Evolutionary conservation across 2,329 filamentous ascomycete species (phyloP), one percentile per base, ranked within the genome.

Genomic region (Seiridium cupressi): DNA sequence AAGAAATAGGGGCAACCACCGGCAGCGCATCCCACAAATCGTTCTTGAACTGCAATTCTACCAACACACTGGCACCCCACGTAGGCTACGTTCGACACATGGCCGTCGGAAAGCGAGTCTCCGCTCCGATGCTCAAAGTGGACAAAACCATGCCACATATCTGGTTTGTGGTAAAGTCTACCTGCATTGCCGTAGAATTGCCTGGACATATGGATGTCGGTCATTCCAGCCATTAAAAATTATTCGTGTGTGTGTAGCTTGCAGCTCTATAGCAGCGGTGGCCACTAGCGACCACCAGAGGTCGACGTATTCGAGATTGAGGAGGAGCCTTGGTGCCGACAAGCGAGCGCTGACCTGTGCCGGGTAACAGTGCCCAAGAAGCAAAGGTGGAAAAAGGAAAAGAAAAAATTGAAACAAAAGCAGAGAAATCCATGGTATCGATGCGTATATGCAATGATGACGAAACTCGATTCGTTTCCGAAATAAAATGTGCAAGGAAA

Each of bases 361-460:
- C 34, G 34, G 11, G 36, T 18, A 42, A 40, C 26, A 40, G 38
- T 51, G 44, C 13, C 7, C 8, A 38, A 42, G 26, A 51, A 51
- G 55, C 10, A 6, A 13, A 54, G 11, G 9, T 7, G 26, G 51
- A 47, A 31, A 34, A 54, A 53, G n/a, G 49, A 42, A 42, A 42
- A 42, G 38, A 42, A 42, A 42, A 42, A 42, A 13, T 8, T 7
- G 38, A 42, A 42, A 42, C 7, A 42, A 42, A 38, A 55, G n/a
- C 46, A 18, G 38, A 26, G 18, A 26, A 26, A 26, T 26, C 36
- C 51, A 42, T 60, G 59, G 59, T 60, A 60, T 60, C 59, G 57
- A 57, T 11, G 10, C 53, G 55, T 57, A 60, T 57, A 60, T 60
- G 59, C 58, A 59, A 59, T 55, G 55, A 44, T 32, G 46, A 35